These are phyloP conservation scores for Clarkia xantiana DNA, from an alignment of 345 rosid genomes.

Conservation along the genomic window DNA sequence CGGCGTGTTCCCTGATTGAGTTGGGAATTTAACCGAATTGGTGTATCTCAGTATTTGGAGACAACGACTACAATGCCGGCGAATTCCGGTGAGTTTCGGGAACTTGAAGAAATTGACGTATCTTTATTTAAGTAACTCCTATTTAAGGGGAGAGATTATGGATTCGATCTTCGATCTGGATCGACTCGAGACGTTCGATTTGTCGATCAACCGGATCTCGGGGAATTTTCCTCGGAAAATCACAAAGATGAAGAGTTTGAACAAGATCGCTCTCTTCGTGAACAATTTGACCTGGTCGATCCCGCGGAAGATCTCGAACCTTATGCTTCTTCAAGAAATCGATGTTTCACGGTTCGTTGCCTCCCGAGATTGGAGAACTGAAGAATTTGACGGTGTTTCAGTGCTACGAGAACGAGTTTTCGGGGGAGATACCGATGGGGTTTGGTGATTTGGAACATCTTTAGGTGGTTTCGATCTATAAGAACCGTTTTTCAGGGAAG, in stretches of 20 bases:
- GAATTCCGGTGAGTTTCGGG: slow-evolving; percentile 48
- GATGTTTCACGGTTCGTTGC: slow-evolving; percentile 56
- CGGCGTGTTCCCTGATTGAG: slow-evolving; percentile 55
- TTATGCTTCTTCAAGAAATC: slow-evolving; percentile 35
- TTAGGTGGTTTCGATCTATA: slow-evolving; percentile 40
- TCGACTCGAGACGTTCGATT: slow-evolving; percentile 36
- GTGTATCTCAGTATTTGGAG: slow-evolving; percentile 29
- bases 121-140: slow-evolving; percentile 28
- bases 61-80: slow-evolving; percentile 32
- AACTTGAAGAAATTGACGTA: slow-evolving; percentile 51
- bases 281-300: slow-evolving; percentile 54
- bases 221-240: slow-evolving; percentile 45
- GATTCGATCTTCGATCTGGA: slow-evolving; percentile 35
- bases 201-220: slow-evolving; percentile 37
- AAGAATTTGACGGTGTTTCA: slow-evolving; percentile 47
- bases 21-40: slow-evolving; percentile 41
- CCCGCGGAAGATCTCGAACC: slow-evolving; percentile 40
- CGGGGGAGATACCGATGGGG: slow-evolving; percentile 56
- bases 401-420: slow-evolving; percentile 33
- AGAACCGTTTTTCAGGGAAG: slow-evolving; percentile 59
- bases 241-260: slow-evolving; percentile 34
- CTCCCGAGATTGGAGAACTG: slow-evolving; percentile 36
- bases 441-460: slow-evolving; percentile 53
- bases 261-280: slow-evolving; percentile 40
- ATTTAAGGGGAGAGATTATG: slow-evolving; percentile 46